Base-by-base conservation (phyloP, 805 yeast species). In the Candida cerambycidarum region DNA sequence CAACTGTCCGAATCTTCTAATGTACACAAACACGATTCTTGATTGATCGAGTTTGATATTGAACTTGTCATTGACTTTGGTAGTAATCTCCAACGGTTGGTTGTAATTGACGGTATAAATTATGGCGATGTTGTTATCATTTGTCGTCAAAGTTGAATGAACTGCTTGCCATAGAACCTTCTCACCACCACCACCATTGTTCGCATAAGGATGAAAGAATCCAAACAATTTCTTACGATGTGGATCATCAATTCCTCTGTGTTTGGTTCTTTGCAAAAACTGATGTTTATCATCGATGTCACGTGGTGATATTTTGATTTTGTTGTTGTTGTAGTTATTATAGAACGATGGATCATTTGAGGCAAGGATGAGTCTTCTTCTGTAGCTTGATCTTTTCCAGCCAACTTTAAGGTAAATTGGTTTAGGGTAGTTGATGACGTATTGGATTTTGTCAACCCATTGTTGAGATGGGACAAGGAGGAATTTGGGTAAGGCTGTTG, bases 151-250 rank as follows among this genome's bases (percentile, higher is more conserved):
- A 0, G 96, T 85, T 24, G 83, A 74, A 51, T 78, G 75, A 5
- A 92, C 87, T 0, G 97, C 96, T 42, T 87, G 89, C 99, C 99
- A 93, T 31, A 93, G 69, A 0, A 93, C 99, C 43, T 92, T 79
- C 59, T 93, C 99, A 17, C 99, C 99, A 23, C 99, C 99, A 14
- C 99, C 99, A 35, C 95, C 96, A 30, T 96, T 95, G 59, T 86
- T 87, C 50, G 97, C 89, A 54, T 83, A 86, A 0, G 99, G 99
- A 64, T 93, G 99, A 69, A 93, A 89, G 56, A 85, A 90, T 5
- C 98, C 99, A 58, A 71, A 83, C 9, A 88, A 61, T 8, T 72
- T 51, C 31, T 56, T 60, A 19, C 86, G 57, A 12, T 51, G 44
- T 1, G 65, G 60, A 51, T 73, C 78, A 2, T 56, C 48, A 2